A percentile compares a stretch with the other conserved stretches of the same genome.
These are phyloP conservation scores for Rubia tinctorum DNA, from an alignment of 305 asterid species.

Conservation along the genomic window DNA sequence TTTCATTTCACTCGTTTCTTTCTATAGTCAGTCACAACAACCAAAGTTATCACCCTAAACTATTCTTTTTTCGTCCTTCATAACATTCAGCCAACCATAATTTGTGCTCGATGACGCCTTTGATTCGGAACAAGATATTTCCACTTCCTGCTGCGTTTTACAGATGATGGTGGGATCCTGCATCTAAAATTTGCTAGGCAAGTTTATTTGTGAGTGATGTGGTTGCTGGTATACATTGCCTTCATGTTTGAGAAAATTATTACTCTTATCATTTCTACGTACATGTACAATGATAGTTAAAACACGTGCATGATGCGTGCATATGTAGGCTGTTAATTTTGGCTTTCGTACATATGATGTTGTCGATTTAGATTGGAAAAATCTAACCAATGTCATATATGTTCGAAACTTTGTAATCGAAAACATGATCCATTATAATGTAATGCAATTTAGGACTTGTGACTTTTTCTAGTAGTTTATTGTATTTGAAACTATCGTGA, in stretches of 20 bases:
- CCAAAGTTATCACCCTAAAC: constrained; percentile 9
- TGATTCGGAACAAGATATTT: constrained; percentile 6
- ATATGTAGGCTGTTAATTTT: too few relatives aligned
- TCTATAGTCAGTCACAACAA: constrained; percentile 16
- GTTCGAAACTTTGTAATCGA: too few relatives aligned
- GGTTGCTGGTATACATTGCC: constrained; percentile 32
- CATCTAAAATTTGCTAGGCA: background rate
- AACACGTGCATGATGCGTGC: too few relatives aligned
- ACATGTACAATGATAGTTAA: too few relatives aligned
- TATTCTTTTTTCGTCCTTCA: background rate
- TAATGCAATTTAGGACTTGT: too few relatives aligned
- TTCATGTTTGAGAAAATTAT: background rate
- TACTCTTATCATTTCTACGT: too few relatives aligned
- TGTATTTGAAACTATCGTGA: too few relatives aligned
- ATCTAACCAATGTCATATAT: too few relatives aligned
- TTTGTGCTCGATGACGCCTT: background rate
- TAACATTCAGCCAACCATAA: background rate
- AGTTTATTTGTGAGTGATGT: constrained; percentile 10
- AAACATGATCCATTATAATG: too few relatives aligned
- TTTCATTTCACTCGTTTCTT: constrained; percentile 6
- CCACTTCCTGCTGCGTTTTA: constrained; percentile 13
- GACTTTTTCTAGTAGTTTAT: too few relatives aligned
- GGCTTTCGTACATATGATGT: too few relatives aligned
- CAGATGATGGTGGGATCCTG: constrained; percentile 10
- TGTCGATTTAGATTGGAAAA: too few relatives aligned